Base-by-base conservation (phyloP, 2,329 filamentous ascomycete species). In the Alternaria gaisen region DNA sequence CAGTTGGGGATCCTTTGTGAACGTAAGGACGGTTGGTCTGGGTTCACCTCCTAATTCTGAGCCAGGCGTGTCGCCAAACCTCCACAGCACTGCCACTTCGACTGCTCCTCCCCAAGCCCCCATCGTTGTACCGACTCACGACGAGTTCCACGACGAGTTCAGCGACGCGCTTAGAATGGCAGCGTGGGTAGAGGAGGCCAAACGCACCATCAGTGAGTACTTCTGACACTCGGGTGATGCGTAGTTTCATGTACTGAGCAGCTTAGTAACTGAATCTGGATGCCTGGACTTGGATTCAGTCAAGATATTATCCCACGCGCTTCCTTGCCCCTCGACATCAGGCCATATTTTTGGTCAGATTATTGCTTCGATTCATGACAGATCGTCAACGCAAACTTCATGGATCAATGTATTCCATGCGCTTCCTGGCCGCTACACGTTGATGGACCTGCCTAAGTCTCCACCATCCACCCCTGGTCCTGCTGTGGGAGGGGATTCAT, bases 321-420 rank as follows among this genome's bases (percentile, higher is more conserved):
- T 88, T 11, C 86, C 86, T 16, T 87, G 82, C 65, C 86, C 87
- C 1, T 83, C 82, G 14, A 64, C 77, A 50, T 77, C 73, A 20
- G 80, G 83, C 24, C 81, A 85, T 61, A 80, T 87, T 26, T 89
- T 88, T 66, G 81, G 81, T 26, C 79, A 80, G 18, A 79, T 89
- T 30, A 84, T 89, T 56, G 80, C 83, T 58, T 80, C 82, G 4
- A 82, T 90, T 1, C 86, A 88, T 70, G 79, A 82, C 38, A 80
- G 81, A 22, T 82, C 85, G 12, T 80, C 83, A 24, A 82, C 80
- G 50, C 81, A 83, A 14, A 86, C 83, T 0, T 83, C 83, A 3
- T 89, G 87, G 80, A 88, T 89, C 75, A 88, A 88, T 60, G 84
- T 90, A 51, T 88, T 87, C 55, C 87, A 90, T 69, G 87, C 87